Evolutionary conservation across 176 grass and related monocot genomes (phyloP), one percentile per base, ranked within the genome.

Genomic region (Dendrocalamus sinicus): DNA sequence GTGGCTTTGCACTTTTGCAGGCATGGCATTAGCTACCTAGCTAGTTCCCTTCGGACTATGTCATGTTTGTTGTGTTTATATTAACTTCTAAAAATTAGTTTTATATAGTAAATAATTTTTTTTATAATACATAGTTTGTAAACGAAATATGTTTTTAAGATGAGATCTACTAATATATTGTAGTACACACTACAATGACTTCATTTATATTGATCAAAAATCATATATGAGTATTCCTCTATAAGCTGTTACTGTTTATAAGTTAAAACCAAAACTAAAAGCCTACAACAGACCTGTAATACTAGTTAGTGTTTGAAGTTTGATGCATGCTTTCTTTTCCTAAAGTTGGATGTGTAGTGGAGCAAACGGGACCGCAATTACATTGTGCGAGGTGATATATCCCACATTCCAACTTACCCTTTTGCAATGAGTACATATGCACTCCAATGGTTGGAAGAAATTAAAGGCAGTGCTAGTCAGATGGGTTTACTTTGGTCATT

Each of bases 301-400:
- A 59, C 6, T 16, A 19, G 66, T 57, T 61, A 75, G 71, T 66
- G 71, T 40, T 41, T 24, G 8, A 41, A 52, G 70, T 63, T 65
- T 61, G 63, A 24, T 20, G 63, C 53, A 71, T 40, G 14, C 52
- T 88, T 63, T 9, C 28, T 71, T 77, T 60, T n/a, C 44, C 30
- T 16, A n/a, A 78, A 84, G 66, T 45, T 72, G 73, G 54, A 52
- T 51, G 28, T 0, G 8, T 72, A 70, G 62, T 86, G 72, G 54
- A 77, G 52, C 80, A 45, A 50, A 12, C 45, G 11, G 12, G 45
- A 47, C 10, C 45, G 11, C 45, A 47, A 0, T 60, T 67, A 35
- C 24, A 69, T 63, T 11, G 65, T 54, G 82, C 54, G 13, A 62
- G 12, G 35, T 13, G 77, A 77, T 70, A 46, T 63, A 23, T 23